Evolutionary conservation across 495 filamentous ascomycete genomes (phyloP), one percentile per base, ranked within the genome.

Genomic region (Aspergillus funiculosus): DNA sequence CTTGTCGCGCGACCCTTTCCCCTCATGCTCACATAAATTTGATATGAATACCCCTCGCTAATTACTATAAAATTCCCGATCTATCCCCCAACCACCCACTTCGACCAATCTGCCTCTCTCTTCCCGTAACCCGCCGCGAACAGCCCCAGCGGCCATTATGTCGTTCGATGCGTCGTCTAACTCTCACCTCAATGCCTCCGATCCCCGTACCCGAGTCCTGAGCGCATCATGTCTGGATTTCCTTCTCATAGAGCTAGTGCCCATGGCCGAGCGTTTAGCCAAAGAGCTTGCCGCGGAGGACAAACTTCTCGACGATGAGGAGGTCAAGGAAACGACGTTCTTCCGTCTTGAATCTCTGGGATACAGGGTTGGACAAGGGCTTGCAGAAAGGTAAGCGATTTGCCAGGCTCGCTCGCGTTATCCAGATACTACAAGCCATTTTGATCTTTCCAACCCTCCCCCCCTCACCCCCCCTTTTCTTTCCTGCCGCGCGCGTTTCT

Each of bases 161-260:
- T 87, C 87, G 41, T 87, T 89, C 71, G 86, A 91, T 53, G 57
- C 68, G 17, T 62, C 79, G 22, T 63, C 80, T 52, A 24, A 19
- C 39, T 82, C 83, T 2, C 80, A 82, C 30, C 82, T 79, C 71
- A 86, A 80, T 61, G 66, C 80, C 58, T 80, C 80, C 28, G 90
- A 95, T 63, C 85, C 87, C 1, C 75, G 74, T 50, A 81, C 86
- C 26, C 82, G 81, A 41, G 86, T 89, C 69, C 71, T 95, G 38
- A 82, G 74, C 63, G 78, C 84, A 25, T 87, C 91, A 24, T 86
- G 83, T 51, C 78, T 97, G 44, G 92, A 98, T 59, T 81, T 98
- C 49, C 80, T 98, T 10, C 76, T 98, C 49, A 96, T 98, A 56
- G 92, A 98, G 69, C 75, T 98, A 39, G 92, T 98, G 19, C 92